These are phyloP conservation scores for Mucor irregularis DNA, from an alignment of 371 early-diverging fungal genomes.

Conservation along the genomic window DNA sequence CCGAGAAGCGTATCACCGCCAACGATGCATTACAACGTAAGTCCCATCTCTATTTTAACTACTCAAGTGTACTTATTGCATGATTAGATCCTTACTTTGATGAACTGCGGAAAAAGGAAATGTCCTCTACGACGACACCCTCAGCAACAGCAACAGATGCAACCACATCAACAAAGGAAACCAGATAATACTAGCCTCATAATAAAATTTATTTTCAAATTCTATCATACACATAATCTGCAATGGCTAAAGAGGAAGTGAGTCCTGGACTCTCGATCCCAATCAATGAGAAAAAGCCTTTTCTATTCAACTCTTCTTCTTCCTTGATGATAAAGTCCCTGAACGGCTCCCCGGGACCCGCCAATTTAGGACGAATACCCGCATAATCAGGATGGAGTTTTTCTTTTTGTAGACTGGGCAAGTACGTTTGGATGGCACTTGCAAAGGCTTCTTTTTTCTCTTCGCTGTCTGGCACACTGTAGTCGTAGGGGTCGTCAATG, in stretches of 20 bases:
- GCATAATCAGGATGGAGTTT: conserved; percentile 75
- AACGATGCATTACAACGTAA: conserved; percentile 71
- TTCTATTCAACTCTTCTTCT: conserved; percentile 43
- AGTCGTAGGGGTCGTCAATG: conserved; percentile 59
- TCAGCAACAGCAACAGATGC: conserved; percentile 8
- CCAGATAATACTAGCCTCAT: no score
- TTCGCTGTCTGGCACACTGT: conserved; percentile 52
- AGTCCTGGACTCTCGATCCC: conserved; percentile 93
- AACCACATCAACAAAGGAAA: no score
- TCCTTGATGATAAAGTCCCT: conserved; percentile 79
- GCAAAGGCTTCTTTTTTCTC: conserved; percentile 44
- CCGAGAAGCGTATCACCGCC: conserved; percentile 75
- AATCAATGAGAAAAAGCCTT: conserved; percentile 71
- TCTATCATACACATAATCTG: conserved; percentile 59
- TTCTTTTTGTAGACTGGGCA: conserved; percentile 57
- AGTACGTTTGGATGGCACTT: conserved; percentile 61
- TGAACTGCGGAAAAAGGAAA: conserved; percentile 47
- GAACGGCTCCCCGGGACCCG: conserved; percentile 70
- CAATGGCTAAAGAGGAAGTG: conserved; percentile 86
- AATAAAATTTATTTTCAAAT: conserved; percentile 28
- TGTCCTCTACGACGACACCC: conserved; percentile 6
- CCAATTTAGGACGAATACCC: conserved; percentile 88
- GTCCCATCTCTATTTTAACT: conserved; percentile 10
- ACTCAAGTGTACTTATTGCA: not conserved
- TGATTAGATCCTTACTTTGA: conserved; percentile 53